Evolutionary conservation across 306 rosid species (phyloP).

Genomic region (Rubus idaeus): DNA sequence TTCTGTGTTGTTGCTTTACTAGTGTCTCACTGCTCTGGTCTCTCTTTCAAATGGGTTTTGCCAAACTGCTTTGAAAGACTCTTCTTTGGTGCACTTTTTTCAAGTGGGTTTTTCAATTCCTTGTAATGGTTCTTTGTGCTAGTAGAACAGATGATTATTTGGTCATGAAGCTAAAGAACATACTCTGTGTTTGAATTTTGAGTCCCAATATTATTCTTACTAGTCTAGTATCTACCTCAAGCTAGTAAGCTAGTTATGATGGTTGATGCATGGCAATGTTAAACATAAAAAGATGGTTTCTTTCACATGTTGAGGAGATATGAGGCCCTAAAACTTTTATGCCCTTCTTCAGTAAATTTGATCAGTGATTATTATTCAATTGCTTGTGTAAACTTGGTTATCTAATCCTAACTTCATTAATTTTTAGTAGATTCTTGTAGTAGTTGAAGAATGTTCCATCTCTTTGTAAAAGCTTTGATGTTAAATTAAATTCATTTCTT

Average conservation of each 20-base stretch:
- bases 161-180: neutral
- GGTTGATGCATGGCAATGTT: neutral
- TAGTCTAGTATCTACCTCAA: neutral
- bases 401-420: neutral
- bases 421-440: neutral
- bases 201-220: neutral
- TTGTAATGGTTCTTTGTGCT: neutral
- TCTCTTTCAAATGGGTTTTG: neutral
- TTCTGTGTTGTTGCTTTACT: slow-evolving; percentile 21
- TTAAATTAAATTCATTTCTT: slow-evolving; percentile 15
- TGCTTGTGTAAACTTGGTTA: neutral
- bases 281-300: neutral
- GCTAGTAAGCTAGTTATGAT: neutral
- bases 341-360: neutral
- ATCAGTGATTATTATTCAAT: neutral
- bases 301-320: neutral
- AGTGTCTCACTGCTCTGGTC: neutral
- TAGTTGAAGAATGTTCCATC: neutral
- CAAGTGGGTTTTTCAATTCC: neutral
- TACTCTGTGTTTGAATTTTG: neutral
- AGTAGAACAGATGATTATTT: neutral
- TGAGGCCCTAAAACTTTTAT: no score
- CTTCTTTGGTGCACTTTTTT: slow-evolving; percentile 1
- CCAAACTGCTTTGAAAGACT: neutral
- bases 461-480: neutral